Percentiles rank a stretch among this genome's conserved stretches.
Conservation (phyloP, 2,329 filamentous ascomycete species). For the Pyricularia grisea region DNA sequence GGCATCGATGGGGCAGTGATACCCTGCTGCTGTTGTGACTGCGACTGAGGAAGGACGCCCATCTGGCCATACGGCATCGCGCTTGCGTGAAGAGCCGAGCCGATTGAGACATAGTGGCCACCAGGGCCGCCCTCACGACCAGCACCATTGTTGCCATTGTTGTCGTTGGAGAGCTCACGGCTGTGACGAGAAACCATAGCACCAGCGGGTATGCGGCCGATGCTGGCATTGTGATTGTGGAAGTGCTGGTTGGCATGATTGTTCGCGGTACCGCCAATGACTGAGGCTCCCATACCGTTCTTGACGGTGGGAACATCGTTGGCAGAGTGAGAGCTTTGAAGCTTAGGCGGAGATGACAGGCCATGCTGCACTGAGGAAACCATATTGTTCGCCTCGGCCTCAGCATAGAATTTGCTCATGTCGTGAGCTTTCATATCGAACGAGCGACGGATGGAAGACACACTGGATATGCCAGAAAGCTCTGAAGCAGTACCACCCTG, state of each 20-base stretch:
- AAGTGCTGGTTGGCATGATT: constrained; percentile 54
- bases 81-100: constrained; percentile 69
- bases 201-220: constrained; percentile 67
- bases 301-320: constrained; percentile 85
- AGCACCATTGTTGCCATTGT: constrained; percentile 21
- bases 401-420: constrained; percentile 36
- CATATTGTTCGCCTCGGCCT: constrained; percentile 31
- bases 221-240: constrained; percentile 72
- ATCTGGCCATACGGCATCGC: constrained; percentile 70
- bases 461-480: constrained; percentile 34
- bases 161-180: constrained; percentile 57
- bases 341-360: constrained; percentile 58
- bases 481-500: constrained; percentile 26
- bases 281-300: constrained; percentile 45
- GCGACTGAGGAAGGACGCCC: constrained; percentile 22
- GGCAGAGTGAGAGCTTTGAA: constrained; percentile 83
- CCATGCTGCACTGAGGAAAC: constrained; percentile 38
- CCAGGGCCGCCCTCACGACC: constrained; percentile 32
- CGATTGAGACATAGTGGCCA: constrained; percentile 44
- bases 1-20: neutral
- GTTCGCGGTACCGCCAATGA: constrained; percentile 37
- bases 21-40: constrained; percentile 14
- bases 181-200: constrained; percentile 59
- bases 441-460: constrained; percentile 47
- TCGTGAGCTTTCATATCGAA: constrained; percentile 38